Evolutionary conservation across 139 green algal species (phyloP), one percentile per base, ranked within the genome.

Genomic region (Chlamydomonas sp.): DNA sequence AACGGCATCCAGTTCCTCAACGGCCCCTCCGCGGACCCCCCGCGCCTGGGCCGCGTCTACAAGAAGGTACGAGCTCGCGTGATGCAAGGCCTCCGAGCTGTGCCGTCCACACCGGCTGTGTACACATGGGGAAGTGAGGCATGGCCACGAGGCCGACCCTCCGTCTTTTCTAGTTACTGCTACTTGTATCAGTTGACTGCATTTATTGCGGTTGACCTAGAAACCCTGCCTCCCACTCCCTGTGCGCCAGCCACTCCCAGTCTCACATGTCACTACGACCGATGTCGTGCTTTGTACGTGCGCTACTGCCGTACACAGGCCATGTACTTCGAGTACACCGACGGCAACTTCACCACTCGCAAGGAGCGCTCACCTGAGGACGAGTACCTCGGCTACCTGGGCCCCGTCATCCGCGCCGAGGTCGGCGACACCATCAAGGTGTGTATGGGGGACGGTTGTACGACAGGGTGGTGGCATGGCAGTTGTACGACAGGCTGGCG

Each of bases 291-390:
- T 49, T 49, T 49, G 31, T 49, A 49, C 31, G 31, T 49, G 31
- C 31, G 31, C 31, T 49, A 49, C 31, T 49, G 31, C 31, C 31
- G 31, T 49, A 49, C 8, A 8, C 7, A 67, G 63, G 78, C 90
- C 1, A 69, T 83, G 17, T 97, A 93, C 82, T 5, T 92, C 4
- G 92, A 96, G 88, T 97, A 96, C 90, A 97, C 93, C 0, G 94
- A 97, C 77, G 93, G 64, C 72, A 96, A 77, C n/a, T 97, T 96
- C 92, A 95, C 82, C 0, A 84, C 60, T 5, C 18, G 72, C 7
- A 88, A 88, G 80, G 62, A 83, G 20, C 87, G 90, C n/a, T 17
- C 69, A 4, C 18, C 68, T 0, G 79, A 85, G 20, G 93, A 96
- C 14, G 78, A 82, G 80, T 95, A 96, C 89, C 89, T 96, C 9